Evolutionary conservation across 345 rosid genomes (phyloP), one percentile per base, ranked within the genome.

Genomic region (Viola odorata): DNA sequence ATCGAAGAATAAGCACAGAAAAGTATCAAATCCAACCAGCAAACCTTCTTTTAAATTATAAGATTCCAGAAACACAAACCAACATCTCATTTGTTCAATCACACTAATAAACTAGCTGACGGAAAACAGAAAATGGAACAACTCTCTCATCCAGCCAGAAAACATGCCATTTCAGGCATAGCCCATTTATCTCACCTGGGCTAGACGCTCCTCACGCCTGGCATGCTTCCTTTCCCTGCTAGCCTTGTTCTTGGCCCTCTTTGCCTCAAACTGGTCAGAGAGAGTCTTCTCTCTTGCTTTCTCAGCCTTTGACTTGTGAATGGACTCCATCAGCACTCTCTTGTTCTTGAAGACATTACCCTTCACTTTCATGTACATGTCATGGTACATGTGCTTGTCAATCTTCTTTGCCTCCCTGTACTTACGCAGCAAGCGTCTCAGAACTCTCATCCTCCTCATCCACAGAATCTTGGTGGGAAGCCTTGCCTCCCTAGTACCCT

Each of bases 341-440:
- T 92, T 92, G 83, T 92, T 92, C 83, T 92, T 92, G 49, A 80
- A 92, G 12, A 90, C 98, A 52, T 92, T 92, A 70, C 98, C 98
- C 79, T 92, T 92, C 45, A 87, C 96, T 70, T 73, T 87, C 98
- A 92, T 90, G 91, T 90, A 92, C 98, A 92, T 92, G 75, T 90
- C 97, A 15, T 92, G 98, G 73, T 92, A 92, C 97, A 92, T 92
- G 64, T 92, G 98, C 69, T 71, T 92, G 79, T 92, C 98, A 75
- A 92, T 90, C 85, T 92, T 92, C 84, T 90, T 90, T 0, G 95
- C 49, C 64, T 92, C 98, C 13, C 97, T 60, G 57, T 92, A 92
- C 72, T 92, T 92, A 55, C 90, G 82, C 37, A 92, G 85, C 37
- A 92, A 71, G 58, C 98, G 96, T 69, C 98, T 87, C 2, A 92